A percentile compares a stretch with the other conserved stretches of the same genome.
Conservation (phyloP, 768 basidiomycete species). For the Pisolithus albus region DNA sequence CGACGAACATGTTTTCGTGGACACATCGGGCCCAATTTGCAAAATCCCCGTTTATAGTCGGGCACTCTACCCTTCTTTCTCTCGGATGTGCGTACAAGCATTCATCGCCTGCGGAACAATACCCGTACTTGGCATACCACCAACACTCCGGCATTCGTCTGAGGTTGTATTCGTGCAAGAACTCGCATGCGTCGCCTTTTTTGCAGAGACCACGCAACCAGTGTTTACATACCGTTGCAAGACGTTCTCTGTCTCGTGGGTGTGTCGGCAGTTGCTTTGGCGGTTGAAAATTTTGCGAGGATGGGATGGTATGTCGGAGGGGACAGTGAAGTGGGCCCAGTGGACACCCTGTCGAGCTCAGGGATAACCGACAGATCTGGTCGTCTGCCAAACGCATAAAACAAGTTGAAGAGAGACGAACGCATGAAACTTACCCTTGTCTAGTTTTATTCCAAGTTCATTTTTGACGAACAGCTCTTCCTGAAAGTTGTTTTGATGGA, state of each 20-base stretch:
- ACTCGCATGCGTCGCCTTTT: constrained; percentile 97
- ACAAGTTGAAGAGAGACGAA: background rate
- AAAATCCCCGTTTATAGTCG: constrained; percentile 94
- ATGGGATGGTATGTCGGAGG: constrained; percentile 84
- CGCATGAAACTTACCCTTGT: constrained; percentile 57
- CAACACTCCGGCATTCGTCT: constrained; percentile 98
- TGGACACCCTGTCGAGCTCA: constrained; percentile 82
- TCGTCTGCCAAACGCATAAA: constrained; percentile 50
- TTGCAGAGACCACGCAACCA: constrained; percentile 98
- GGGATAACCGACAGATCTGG: constrained; percentile 84
- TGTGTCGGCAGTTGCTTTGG: constrained; percentile 77
- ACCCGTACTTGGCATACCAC: constrained; percentile 98
- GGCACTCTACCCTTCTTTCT: constrained; percentile 86
- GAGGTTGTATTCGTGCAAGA: constrained; percentile 97
- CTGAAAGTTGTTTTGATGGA: constrained; percentile 87
- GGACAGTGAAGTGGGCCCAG: constrained; percentile 91
- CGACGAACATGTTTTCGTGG: constrained; percentile 89
- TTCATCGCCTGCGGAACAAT: constrained; percentile 94
- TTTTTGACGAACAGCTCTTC: constrained; percentile 77
- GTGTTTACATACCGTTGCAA: constrained; percentile 96
- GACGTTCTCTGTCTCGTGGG: constrained; percentile 73
- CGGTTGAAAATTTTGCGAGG: constrained; percentile 83
- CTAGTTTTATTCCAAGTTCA: constrained; percentile 80
- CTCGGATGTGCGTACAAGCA: constrained; percentile 96
- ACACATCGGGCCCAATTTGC: constrained; percentile 81